Conservation (phyloP, 2,329 filamentous ascomycete genomes). For the Alternaria angustiovoidea region DNA sequence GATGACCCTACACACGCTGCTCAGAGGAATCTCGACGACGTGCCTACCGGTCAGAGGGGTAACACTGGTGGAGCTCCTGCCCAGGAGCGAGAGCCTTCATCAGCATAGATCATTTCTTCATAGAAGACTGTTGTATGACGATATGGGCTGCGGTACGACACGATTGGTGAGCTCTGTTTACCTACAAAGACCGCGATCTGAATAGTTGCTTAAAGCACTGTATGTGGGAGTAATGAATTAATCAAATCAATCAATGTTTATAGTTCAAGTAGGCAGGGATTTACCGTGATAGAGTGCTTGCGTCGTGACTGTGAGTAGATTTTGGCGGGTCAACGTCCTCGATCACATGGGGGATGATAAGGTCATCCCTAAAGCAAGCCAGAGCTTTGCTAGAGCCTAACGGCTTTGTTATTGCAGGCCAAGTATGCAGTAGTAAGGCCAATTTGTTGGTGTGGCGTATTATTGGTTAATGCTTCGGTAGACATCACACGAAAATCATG, state of each 20-base stretch:
- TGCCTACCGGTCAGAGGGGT: constrained; percentile 45
- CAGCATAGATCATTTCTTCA: neutral
- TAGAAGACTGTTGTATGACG: neutral
- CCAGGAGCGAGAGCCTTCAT: constrained; percentile 45
- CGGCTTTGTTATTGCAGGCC: too few species aligned
- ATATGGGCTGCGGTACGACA: neutral
- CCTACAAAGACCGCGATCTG: too few species aligned
- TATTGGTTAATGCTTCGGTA: neutral
- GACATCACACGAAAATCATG: neutral
- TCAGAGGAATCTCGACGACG: constrained; percentile 51
- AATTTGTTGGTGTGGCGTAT: neutral
- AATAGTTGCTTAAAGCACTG: too few species aligned
- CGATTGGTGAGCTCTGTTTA: neutral
- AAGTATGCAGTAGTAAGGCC: too few species aligned
- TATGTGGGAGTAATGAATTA: neutral
- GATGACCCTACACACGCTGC: constrained; percentile 44
- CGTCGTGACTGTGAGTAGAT: too few species aligned
- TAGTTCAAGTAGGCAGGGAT: too few species aligned
- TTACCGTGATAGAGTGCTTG: too few species aligned
- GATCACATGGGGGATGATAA: neutral
- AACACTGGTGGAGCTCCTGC: constrained; percentile 41
- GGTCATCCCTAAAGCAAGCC: too few species aligned
- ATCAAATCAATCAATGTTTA: neutral
- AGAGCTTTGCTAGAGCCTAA: too few species aligned
- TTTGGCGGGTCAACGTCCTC: too few species aligned